Evolutionary conservation across 2,329 filamentous ascomycete species (phyloP), one percentile per base, ranked within the genome.

Genomic region (Purpureocillium lavendulum): DNA sequence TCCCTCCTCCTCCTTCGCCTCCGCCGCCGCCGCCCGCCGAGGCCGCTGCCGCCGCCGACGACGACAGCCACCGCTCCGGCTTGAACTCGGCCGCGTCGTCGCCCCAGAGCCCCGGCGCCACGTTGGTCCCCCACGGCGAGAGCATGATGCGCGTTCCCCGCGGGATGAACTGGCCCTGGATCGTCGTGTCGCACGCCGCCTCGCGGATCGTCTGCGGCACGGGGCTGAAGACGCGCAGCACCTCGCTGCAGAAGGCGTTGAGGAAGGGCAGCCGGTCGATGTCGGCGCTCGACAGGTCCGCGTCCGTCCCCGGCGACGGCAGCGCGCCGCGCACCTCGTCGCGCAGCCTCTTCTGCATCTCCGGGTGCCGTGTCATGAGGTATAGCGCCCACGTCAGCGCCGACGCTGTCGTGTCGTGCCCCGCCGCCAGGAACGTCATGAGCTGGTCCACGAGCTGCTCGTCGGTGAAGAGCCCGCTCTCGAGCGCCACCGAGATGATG

Each of bases 361-460:
- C 69, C 0, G 77, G 80, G 49, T 87, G 61, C 15, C 70, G 69
- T 49, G 76, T 76, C n/a, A 92, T 72, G 33, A 82, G 65, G 54
- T 87, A 85, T 7, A 80, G 61, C 3, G 81, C 75, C 83, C 84
- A 90, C n/a, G 80, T 83, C 55, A 92, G 69, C 14, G 84, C 73
- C 1, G 80, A 74, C 1, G 86, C 78, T 0, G 84, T 89, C 1
- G 86, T 90, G 62, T 90, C 84, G 58, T 90, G 86, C 16, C 82
- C 82, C 0, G 87, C 87, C 1, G 82, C 83, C 5, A 94, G 74
- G 65, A 94, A 92, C 1, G 86, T 94, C 85, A 94, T 92, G 56
- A 92, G 75, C 61, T 94, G 87, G 57, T 92, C 84, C 29, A 87
- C 76, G n/a, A 94, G 74, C 44, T 87, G 79, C 36, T 87, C 83